Evolutionary conservation across 768 basidiomycete species (phyloP).

Genomic region (Leccinum barrowsii): DNA sequence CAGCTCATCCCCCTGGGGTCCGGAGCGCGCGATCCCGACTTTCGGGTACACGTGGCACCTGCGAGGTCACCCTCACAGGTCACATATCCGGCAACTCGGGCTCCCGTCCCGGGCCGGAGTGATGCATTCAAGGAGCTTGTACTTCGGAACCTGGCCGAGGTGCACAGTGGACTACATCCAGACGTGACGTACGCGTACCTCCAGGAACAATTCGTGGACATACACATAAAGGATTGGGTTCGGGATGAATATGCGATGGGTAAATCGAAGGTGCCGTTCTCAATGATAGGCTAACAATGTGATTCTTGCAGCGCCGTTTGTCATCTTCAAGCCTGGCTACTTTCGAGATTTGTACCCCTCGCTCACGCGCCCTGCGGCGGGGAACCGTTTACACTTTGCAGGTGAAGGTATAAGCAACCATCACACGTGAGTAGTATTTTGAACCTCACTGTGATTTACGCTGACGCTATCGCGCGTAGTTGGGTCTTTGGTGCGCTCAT

Average conservation of each 20-base stretch:
- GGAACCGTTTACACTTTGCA: constrained; percentile 9
- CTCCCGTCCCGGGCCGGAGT: too few relatives aligned
- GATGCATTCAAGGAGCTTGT: too few relatives aligned
- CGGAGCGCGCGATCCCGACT: too few relatives aligned
- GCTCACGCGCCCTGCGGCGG: constrained; percentile 29
- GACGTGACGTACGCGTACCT: constrained; percentile 6
- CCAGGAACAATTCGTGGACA: constrained; percentile 7
- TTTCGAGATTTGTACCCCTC: constrained; percentile 31
- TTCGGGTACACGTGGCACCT: too few relatives aligned
- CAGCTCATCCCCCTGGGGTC: too few relatives aligned
- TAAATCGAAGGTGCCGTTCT: constrained; percentile 12
- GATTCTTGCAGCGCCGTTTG: constrained; percentile 32
- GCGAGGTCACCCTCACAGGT: too few relatives aligned
- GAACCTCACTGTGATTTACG: too few relatives aligned
- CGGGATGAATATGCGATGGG: constrained; percentile 33
- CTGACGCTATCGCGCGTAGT: constrained; percentile 8
- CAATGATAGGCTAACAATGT: not conserved
- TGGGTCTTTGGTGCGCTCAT: constrained; percentile 40
- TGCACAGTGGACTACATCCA: not conserved
- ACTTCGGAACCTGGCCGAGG: not conserved
- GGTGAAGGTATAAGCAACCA: constrained; percentile 28
- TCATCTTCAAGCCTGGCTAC: constrained; percentile 38
- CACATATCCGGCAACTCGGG: too few relatives aligned
- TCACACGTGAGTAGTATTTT: constrained; percentile 30
- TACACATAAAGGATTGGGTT: constrained; percentile 33